Evolutionary conservation across 2,329 filamentous ascomycete genomes (phyloP), one percentile per base, ranked within the genome.

Genomic region (Pyricularia grisea): DNA sequence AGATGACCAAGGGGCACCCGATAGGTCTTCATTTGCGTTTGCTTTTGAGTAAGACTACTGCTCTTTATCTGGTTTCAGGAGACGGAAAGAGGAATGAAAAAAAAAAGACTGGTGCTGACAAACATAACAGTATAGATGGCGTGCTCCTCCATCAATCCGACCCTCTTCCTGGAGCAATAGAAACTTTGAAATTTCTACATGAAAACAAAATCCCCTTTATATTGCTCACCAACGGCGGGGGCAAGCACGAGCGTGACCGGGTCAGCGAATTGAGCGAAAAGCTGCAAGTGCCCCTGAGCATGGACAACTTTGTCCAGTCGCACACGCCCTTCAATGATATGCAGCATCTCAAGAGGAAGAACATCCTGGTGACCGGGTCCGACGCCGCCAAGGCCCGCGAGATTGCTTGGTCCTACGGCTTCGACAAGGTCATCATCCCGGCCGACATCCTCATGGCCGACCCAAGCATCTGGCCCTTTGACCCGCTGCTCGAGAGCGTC

Each of bases 221-320:
- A 74, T 87, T 99, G 42, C 84, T 99, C 71, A 99, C 95, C 70
- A 99, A 99, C 79, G 95, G 95, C 73, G 95, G 95, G 61, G 95
- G 95, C 70, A 93, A 91, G 76, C 87, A 89, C 71, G 94, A 98
- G 79, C 82, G 82, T 2, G 89, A 91, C 70, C 87, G 92, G 23
- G 90, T 93, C 33, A 81, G 82, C 9, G 90, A 94, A 71, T 83
- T 96, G 68, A 89, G 86, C 73, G 77, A 84, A 63, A 88, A 88
- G 73, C 84, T 96, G 7, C 82, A 85, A 30, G 81, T 93, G 1
- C 79, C 83, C 20, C 81, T 95, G 63, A 85, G 89, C 58, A 85
- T 85, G 17, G 86, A 85, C 71, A 90, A 90, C 78, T 93, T 97
- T 75, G 85, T 98, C 64, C 92, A 97, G 78, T 94, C 91, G 28